Conservation (phyloP, 2,329 filamentous ascomycete species). For the Talaromyces marneffei region DNA sequence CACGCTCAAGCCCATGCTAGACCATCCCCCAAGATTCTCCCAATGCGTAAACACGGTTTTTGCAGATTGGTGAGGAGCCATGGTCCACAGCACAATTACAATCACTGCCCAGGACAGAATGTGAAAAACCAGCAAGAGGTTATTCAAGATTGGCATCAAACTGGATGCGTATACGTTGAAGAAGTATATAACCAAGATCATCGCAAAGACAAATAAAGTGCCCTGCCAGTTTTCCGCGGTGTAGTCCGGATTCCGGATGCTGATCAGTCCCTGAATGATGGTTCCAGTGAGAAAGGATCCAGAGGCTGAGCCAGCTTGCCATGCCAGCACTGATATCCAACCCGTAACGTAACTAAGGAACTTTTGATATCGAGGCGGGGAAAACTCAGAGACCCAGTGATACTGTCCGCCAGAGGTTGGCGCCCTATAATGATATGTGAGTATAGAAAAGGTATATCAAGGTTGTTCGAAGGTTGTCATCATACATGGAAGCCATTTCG, state of each 20-base stretch:
- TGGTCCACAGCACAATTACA: constrained; percentile 28
- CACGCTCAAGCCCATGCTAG: constrained; percentile 28
- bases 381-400: constrained; percentile 54
- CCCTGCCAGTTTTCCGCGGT: constrained; percentile 43
- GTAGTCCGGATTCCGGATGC: constrained; percentile 40
- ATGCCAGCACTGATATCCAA: constrained; percentile 46
- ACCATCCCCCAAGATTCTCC: constrained; percentile 36
- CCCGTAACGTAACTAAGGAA: constrained; percentile 51
- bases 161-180: constrained; percentile 36
- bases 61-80: constrained; percentile 26
- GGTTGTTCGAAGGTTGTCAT: neutral
- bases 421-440: constrained; percentile 32
- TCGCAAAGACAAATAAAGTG: constrained; percentile 45
- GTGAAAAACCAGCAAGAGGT: constrained; percentile 34
- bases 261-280: constrained; percentile 42
- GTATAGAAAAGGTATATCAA: neutral
- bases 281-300: constrained; percentile 46
- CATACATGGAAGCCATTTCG: constrained; percentile 49
- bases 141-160: constrained; percentile 34
- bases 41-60: constrained; percentile 34
- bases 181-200: constrained; percentile 39
- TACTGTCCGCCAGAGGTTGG: constrained; percentile 56
- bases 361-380: constrained; percentile 45
- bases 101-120: constrained; percentile 33
- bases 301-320: constrained; percentile 47